phyloP scores from a whole-genome alignment of 192 early-diverging fungal species.

The Borealophlyctis nickersoniae region DNA sequence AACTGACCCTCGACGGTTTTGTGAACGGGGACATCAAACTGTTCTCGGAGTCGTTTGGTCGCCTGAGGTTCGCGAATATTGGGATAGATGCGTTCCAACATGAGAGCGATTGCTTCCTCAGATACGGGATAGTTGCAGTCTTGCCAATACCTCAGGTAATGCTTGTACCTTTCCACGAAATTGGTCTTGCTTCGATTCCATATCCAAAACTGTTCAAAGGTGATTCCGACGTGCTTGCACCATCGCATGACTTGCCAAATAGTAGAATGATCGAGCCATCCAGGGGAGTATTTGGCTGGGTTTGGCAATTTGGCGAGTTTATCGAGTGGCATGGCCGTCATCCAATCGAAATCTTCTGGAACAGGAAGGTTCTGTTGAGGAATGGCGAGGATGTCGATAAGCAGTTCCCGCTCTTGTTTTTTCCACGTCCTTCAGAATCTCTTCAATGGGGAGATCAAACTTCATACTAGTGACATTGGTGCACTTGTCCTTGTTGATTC shows the following conservation, averaged over 20 bases:
- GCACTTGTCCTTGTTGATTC: not conserved
- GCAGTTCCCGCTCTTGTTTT: too few relatives aligned
- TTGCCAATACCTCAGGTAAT: not conserved
- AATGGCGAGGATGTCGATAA: constrained; percentile 10
- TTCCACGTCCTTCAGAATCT: too few relatives aligned
- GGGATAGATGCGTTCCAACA: constrained; percentile 4
- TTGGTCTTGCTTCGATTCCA: not conserved
- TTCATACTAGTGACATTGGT: not conserved
- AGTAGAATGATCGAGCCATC: not conserved
- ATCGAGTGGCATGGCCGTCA: constrained; percentile 7
- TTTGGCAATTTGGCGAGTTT: constrained; percentile 20
- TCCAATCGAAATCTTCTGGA: constrained; percentile 10
- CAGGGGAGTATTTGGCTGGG: not conserved
- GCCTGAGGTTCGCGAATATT: not conserved
- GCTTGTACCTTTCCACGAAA: not conserved
- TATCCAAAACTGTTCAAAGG: constrained; percentile 9
- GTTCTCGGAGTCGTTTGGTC: not conserved
- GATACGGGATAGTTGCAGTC: not conserved
- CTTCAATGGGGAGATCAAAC: constrained; percentile 4
- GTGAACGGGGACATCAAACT: not conserved
- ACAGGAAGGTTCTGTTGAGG: constrained; percentile 3
- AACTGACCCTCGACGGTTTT: not conserved
- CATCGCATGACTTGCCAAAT: constrained; percentile 12
- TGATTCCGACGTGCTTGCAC: constrained; percentile 7
- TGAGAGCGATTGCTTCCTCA: not conserved